Evolutionary conservation across 2,329 filamentous ascomycete species (phyloP), one percentile per base, ranked within the genome.

Genomic region (Epichloe scottii): DNA sequence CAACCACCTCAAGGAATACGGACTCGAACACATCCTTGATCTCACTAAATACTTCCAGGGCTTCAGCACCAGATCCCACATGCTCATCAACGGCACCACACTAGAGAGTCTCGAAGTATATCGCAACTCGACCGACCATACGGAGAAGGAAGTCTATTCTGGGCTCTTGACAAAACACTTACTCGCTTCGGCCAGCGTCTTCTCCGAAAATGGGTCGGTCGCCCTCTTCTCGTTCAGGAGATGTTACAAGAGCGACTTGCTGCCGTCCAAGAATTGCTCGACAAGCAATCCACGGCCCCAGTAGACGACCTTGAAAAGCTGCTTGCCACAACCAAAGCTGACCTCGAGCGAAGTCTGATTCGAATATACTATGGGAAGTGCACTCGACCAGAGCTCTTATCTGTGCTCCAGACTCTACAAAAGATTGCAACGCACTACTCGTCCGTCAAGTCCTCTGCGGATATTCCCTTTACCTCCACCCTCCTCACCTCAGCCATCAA

Each of bases 351-450:
- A 58, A 93, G 87, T 54, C 73, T 98, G 44, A 90, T 97, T 60
- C 81, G 93, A 43, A 95, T 98, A 53, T 98, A 97, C 71, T 98
- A 98, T 67, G 89, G 90, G 47, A 96, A 95, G 70, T 97, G 90
- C 66, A 86, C 87, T 1, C 82, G 93, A 0, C 85, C 90, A 0
- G 93, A 98, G 66, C 79, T 98, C 4, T 74, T 97, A 2, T 81
- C 79, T 0, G 84, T 94, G 4, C 74, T 98, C 1, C 90, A 97
- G 65, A 86, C 87, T 0, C 73, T 98, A 52, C 89, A 95, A 60
- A 79, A 75, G 53, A 88, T 97, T 44, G 79, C 88, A 0, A 81
- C 78, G 51, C 85, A 93, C 60, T 97, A 89, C 62, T 71, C 79
- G 0, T 73, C 79, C 54, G 76, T 89, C 55, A 84, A 83, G 52